Conservation (phyloP, 1,139 yeast species). For the Citeromyces hawaiiensis region DNA sequence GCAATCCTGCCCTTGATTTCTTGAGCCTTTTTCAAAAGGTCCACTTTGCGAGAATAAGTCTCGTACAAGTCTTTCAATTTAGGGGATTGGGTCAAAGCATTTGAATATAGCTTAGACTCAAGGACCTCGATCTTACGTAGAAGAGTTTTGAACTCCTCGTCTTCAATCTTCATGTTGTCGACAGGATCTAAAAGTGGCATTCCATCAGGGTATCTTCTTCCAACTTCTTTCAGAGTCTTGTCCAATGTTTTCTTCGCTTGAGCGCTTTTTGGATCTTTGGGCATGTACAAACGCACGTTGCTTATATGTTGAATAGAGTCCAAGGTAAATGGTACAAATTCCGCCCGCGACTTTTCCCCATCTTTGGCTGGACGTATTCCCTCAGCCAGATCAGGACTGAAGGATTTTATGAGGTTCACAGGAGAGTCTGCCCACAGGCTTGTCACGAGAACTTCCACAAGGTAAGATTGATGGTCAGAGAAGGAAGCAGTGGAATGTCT, state of each 20-base stretch:
- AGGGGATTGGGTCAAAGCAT: constrained; percentile 58
- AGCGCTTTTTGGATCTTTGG: constrained; percentile 61
- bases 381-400: constrained; percentile 65
- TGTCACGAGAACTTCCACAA: constrained; percentile 75
- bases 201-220: constrained; percentile 79
- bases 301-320: constrained; percentile 65
- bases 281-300: constrained; percentile 69
- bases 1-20: constrained; percentile 47
- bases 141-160: constrained; percentile 54
- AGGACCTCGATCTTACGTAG: constrained; percentile 71
- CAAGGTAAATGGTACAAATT: constrained; percentile 74
- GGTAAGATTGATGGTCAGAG: constrained; percentile 76
- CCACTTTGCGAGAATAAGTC: constrained; percentile 51
- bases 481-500: constrained; percentile 31
- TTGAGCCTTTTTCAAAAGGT: constrained; percentile 47
- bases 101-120: constrained; percentile 56
- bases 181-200: constrained; percentile 84
- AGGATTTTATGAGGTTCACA: constrained; percentile 53
- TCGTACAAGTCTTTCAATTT: constrained; percentile 49
- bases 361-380: constrained; percentile 76
- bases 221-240: constrained; percentile 69
- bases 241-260: constrained; percentile 63
- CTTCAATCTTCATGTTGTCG: constrained; percentile 79
- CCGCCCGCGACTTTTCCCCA: constrained; percentile 64
- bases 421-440: constrained; percentile 74